Evolutionary conservation across 345 rosid genomes (phyloP).

Genomic region (Eucalyptus grandis): DNA sequence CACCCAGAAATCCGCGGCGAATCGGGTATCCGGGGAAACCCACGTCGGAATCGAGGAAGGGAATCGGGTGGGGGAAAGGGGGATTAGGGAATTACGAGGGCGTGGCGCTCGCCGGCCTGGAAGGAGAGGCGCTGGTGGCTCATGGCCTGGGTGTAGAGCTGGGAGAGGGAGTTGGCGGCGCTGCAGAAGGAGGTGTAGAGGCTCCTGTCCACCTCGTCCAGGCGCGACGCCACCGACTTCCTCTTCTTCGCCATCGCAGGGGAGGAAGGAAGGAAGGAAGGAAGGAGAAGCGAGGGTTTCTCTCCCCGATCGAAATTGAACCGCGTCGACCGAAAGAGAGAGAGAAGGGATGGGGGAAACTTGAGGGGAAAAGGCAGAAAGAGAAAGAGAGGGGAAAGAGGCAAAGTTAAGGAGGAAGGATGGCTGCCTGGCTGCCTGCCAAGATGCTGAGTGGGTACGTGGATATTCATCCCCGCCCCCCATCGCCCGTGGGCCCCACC

Average conservation of each 20-base stretch:
- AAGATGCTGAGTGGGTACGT: background rate
- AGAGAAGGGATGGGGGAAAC: background rate
- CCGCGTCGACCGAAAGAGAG: background rate
- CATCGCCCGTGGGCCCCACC: background rate
- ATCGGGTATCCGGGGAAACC: background rate
- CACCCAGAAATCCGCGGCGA: background rate
- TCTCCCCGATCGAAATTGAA: background rate
- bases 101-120: constrained; percentile 78
- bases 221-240: constrained; percentile 68
- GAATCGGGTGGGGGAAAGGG: background rate
- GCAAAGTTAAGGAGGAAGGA: background rate
- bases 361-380: background rate
- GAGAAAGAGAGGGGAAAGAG: background rate
- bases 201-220: constrained; percentile 92
- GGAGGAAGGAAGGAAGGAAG: background rate
- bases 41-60: background rate
- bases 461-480: background rate
- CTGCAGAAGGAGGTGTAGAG: constrained; percentile 79
- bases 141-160: constrained; percentile 82
- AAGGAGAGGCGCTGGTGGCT: constrained; percentile 65
- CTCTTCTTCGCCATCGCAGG: constrained; percentile 59
- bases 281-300: background rate
- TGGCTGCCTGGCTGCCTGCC: background rate
- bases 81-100: constrained; percentile 14
- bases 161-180: constrained; percentile 93